Evolutionary conservation across 2,329 filamentous ascomycete genomes (phyloP), one percentile per base, ranked within the genome.

Genomic region (Fusarium pilosicola): DNA sequence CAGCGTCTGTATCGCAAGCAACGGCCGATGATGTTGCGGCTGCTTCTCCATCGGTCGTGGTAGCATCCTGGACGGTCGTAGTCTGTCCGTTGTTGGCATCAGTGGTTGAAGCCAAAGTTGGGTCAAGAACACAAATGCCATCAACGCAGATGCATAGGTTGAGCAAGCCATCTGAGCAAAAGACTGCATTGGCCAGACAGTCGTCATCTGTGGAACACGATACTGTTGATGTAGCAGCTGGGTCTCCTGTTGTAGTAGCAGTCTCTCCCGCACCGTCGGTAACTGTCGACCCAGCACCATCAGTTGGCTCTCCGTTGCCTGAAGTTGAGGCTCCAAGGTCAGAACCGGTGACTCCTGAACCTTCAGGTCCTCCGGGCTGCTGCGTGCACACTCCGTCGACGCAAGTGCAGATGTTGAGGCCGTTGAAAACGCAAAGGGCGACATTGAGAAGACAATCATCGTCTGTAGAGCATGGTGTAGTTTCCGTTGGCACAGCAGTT

Each of bases 321-420:
- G 18, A 39, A 12, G 41, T 48, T 14, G 62, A 39, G 2, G 44
- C 42, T 7, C n/a, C 45, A 22, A 22, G 15, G 5, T 39, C 36
- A 45, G 51, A 24, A 0, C 45, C 41, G 4, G 22, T 48, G 2
- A 24, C 28, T 12, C 58, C 65, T 5, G 51, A 32, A 1, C 56
- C 39, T 38, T 60, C 44, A 5, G 59, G 41, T 5, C 14, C 41
- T 49, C 41, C 58, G 6, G 70, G 36, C 12, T 58, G 51, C 30
- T 68, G 69, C 8, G 58, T 20, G 10, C 70, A 73, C 3, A 73
- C 28, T 6, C 45, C 65, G 13, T 68, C 63, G 3, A 52, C 24
- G 22, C 70, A 73, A 13, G 46, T 52, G 2, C 70, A 73, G 3
- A 66, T 20, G 13, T 67, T 70, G 15, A 60, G 9, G 2, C 41